A percentile compares a stretch with the other conserved stretches of the same genome.
phyloP scores from a whole-genome alignment of 108 stramenopile species.

The Nitzschia inconspicua region DNA sequence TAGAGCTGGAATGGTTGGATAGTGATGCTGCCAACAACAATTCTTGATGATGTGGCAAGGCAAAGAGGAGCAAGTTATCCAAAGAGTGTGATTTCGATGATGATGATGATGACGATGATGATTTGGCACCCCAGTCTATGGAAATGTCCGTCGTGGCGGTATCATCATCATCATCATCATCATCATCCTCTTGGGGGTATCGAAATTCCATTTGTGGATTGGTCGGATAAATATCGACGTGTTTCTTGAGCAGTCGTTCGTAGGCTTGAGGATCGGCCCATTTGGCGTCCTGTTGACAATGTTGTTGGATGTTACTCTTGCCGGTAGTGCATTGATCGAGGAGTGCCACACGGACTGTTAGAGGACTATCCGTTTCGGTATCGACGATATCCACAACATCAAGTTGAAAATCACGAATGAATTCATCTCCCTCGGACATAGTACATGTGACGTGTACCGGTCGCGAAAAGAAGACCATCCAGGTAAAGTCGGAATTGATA shows the following conservation, averaged over 20 bases:
- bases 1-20: too few relatives aligned
- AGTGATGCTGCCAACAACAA: too few relatives aligned
- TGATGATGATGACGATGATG: not conserved
- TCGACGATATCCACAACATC: not conserved
- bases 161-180: slow-evolving; percentile 22
- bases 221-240: slow-evolving; percentile 54
- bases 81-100: too few relatives aligned
- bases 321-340: slow-evolving; percentile 82
- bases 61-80: slow-evolving; percentile 58
- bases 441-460: slow-evolving; percentile 52
- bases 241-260: slow-evolving; percentile 31
- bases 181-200: slow-evolving; percentile 36
- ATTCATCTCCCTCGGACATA: slow-evolving; percentile 18
- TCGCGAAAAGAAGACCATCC: slow-evolving; percentile 76
- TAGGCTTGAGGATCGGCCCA: slow-evolving; percentile 14
- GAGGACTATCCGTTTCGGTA: too few relatives aligned
- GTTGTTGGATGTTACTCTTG: slow-evolving; percentile 27
- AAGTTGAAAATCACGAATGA: not conserved
- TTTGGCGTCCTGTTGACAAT: slow-evolving; percentile 34
- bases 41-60: slow-evolving; percentile 56
- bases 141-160: not conserved
- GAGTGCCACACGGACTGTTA: slow-evolving; percentile 75
- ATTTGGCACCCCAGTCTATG: slow-evolving; percentile 16
- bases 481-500: slow-evolving; percentile 66
- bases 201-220: slow-evolving; percentile 4